phyloP scores from a whole-genome alignment of 2,329 filamentous ascomycete species.

The Scedosporium boydii region DNA sequence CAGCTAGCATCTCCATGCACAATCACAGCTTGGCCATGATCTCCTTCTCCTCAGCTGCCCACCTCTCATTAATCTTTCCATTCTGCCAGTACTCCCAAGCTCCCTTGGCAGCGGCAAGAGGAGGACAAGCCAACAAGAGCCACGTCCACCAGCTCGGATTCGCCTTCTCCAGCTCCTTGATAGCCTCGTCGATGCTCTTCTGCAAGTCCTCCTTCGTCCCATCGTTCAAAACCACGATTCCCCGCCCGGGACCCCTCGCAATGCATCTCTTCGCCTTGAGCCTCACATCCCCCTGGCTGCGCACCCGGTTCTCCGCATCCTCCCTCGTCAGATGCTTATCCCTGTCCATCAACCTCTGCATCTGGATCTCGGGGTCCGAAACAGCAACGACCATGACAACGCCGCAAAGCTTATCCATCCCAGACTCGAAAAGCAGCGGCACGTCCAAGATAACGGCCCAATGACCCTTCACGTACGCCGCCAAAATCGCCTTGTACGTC shows the following conservation, averaged over 20 bases:
- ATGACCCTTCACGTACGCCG: slow-evolving; percentile 61
- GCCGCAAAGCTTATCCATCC: slow-evolving; percentile 77
- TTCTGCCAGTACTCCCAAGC: slow-evolving; percentile 67
- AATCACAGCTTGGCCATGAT: slow-evolving; percentile 31
- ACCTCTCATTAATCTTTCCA: slow-evolving; percentile 55
- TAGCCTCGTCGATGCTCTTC: slow-evolving; percentile 54
- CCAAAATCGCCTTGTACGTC: slow-evolving; percentile 68
- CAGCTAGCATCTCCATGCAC: not conserved
- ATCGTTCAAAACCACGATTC: slow-evolving; percentile 89
- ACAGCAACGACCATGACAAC: slow-evolving; percentile 83
- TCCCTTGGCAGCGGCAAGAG: slow-evolving; percentile 59
- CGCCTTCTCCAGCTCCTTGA: slow-evolving; percentile 48
- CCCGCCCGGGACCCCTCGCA: slow-evolving; percentile 52
- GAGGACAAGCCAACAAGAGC: slow-evolving; percentile 60
- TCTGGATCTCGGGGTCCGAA: slow-evolving; percentile 69
- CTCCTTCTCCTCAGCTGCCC: slow-evolving; percentile 51
- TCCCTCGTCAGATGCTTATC: slow-evolving; percentile 73
- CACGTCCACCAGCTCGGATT: slow-evolving; percentile 83
- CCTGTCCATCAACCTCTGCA: slow-evolving; percentile 63
- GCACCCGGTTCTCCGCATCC: slow-evolving; percentile 79
- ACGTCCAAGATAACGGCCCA: slow-evolving; percentile 93
- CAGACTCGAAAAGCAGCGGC: slow-evolving; percentile 81
- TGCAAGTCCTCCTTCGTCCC: slow-evolving; percentile 60
- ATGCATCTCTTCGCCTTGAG: slow-evolving; percentile 72
- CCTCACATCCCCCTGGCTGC: slow-evolving; percentile 76